These are phyloP conservation scores for Eucalyptus marginata DNA, from an alignment of 345 rosid genomes.

Conservation along the genomic window DNA sequence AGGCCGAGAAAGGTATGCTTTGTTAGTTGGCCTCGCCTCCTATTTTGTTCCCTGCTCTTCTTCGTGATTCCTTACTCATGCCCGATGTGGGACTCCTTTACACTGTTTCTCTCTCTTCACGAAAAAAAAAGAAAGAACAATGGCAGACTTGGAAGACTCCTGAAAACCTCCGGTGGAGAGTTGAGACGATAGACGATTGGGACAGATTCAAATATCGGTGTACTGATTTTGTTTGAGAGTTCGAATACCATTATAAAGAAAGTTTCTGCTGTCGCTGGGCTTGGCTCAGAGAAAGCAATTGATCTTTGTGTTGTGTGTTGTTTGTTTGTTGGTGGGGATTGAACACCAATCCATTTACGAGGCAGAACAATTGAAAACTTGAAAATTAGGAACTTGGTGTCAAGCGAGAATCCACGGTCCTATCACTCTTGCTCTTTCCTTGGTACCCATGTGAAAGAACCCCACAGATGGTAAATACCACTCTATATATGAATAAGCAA, in stretches of 20 bases:
- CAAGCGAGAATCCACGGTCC: background rate
- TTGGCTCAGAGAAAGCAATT: background rate
- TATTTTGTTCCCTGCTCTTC: background rate
- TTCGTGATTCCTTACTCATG: accelerated
- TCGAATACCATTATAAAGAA: background rate
- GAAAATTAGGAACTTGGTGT: background rate
- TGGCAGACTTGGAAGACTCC: background rate
- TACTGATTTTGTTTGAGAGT: background rate
- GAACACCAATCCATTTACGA: background rate
- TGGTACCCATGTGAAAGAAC: background rate
- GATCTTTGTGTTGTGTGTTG: background rate
- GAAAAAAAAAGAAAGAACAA: background rate
- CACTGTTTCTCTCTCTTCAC: background rate
- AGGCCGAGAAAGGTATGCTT: slow-evolving; percentile 57
- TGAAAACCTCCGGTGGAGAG: background rate
- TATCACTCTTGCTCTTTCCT: background rate
- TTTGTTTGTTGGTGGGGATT: background rate
- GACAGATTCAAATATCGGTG: background rate
- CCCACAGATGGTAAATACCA: background rate
- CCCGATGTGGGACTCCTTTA: background rate
- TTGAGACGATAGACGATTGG: too few relatives aligned
- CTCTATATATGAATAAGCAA: background rate
- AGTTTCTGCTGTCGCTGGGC: background rate
- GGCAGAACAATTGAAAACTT: background rate
- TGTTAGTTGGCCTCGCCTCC: accelerated